phyloP scores from a whole-genome alignment of 306 rosid genomes.

The Aeschynomene evenia region DNA sequence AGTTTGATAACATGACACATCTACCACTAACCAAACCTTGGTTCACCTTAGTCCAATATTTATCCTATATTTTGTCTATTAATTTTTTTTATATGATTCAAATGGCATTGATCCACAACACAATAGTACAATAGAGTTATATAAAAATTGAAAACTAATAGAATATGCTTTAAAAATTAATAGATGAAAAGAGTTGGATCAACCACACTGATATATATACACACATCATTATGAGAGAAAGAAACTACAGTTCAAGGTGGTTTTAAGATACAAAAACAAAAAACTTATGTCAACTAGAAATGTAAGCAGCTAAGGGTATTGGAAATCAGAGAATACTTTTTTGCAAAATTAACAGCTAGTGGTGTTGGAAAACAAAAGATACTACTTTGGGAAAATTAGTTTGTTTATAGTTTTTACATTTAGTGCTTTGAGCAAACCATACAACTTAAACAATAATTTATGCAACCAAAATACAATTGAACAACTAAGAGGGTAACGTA shows the following conservation, averaged over 20 bases:
- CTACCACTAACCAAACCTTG: background rate
- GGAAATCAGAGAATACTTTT: background rate
- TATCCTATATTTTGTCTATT: background rate
- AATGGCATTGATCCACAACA: background rate
- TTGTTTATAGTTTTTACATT: background rate
- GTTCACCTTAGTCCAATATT: constrained; percentile 6
- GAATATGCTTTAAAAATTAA: background rate
- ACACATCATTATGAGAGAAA: background rate
- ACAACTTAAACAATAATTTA: constrained; percentile 6
- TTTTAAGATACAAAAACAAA: background rate
- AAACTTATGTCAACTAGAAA: constrained; percentile 1
- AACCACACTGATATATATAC: background rate
- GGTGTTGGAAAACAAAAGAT: background rate
- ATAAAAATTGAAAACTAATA: constrained; percentile 11
- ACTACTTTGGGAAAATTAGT: background rate
- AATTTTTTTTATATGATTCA: background rate
- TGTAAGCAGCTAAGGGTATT: background rate
- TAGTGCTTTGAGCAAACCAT: background rate
- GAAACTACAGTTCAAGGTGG: background rate
- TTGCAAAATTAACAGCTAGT: background rate
- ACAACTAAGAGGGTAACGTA: background rate
- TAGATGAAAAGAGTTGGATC: constrained; percentile 11
- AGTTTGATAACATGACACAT: background rate
- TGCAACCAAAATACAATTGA: background rate
- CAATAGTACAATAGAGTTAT: background rate